Evolutionary conservation across 75 land plant genomes (phyloP).

Genomic region (Pinus albicaulis): DNA sequence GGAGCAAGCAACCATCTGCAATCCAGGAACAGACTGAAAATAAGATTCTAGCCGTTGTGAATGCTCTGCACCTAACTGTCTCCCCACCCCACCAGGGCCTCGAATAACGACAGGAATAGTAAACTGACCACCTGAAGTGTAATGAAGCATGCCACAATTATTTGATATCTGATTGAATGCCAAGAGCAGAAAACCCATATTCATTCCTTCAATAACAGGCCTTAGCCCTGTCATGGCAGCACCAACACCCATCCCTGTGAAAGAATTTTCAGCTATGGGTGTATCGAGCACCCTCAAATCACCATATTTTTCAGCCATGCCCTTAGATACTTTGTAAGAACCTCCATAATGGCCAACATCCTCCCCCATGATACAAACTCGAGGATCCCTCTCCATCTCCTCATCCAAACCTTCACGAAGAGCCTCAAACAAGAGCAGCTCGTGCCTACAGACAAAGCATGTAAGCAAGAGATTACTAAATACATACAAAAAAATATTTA

Average conservation of each 20-base stretch:
- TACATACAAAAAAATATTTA: too few species aligned
- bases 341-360: slow-evolving; percentile 99
- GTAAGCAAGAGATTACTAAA: too few species aligned
- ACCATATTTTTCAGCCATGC: slow-evolving; percentile 81
- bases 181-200: slow-evolving; percentile 96
- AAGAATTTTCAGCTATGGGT: slow-evolving; percentile 97
- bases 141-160: slow-evolving; percentile 99
- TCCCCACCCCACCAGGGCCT: slow-evolving; percentile 97
- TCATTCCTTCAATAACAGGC: slow-evolving; percentile 96
- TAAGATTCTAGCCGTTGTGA: slow-evolving; percentile 96
- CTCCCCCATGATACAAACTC: slow-evolving; percentile 92
- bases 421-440: slow-evolving; percentile 93
- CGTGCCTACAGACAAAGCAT: slow-evolving; percentile 49
- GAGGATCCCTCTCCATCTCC: slow-evolving; percentile 94
- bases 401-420: slow-evolving; percentile 93
- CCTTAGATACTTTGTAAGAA: slow-evolving; percentile 97
- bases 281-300: slow-evolving; percentile 93
- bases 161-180: slow-evolving; percentile 98
- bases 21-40: slow-evolving; percentile 96
- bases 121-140: slow-evolving; percentile 98
- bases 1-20: slow-evolving; percentile 98
- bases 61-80: slow-evolving; percentile 98
- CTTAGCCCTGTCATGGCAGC: slow-evolving; percentile 98
- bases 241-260: slow-evolving; percentile 99
- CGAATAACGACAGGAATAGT: slow-evolving; percentile 87